Evolutionary conservation across 2,329 filamentous ascomycete species (phyloP), one percentile per base, ranked within the genome.

Genomic region (Alternaria panax): DNA sequence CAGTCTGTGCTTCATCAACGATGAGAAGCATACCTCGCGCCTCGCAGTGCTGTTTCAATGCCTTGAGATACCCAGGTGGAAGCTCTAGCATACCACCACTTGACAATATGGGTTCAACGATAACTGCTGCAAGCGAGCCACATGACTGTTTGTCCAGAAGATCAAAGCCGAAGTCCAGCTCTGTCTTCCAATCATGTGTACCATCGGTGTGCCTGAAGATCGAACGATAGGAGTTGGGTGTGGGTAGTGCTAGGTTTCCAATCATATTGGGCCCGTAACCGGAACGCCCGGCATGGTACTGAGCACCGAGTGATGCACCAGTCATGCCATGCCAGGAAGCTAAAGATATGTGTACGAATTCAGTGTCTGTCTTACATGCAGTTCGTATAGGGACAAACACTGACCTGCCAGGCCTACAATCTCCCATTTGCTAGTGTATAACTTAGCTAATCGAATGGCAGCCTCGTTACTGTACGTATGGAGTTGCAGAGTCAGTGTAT

Each of bases 401-500:
- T n/a, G n/a, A n/a, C n/a, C 83, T 0, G 81, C 82, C 52, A 90
- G 79, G 0, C 81, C 88, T 5, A 90, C 85, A 51, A 90, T 83
- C 71, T 90, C 87, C 65, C 87, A 90, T 51, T 87, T 89, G 1
- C 87, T 86, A 0, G 87, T 90, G 67, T 84, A 88, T 9, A 81
- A 75, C 65, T 90, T 90, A 4, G 88, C 87, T 64, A 90, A 81
- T 57, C 87, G 86, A 57, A 90, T 87, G 2, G 88, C 88, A 3
- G 86, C 86, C 64, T 90, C 87, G 60, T 76, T 81, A 36, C 30
- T 34, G 30, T 14, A 16, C 12, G 30, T 34, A 6, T 16, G 7
- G 30, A 34, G 9, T 12, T 34, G 7, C 30, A 14, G 30, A 34
- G 30, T 34, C 30, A 34, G 30, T 14, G 30, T 14, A 14, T 34